These are phyloP conservation scores for Daldinia loculata DNA, from an alignment of 495 filamentous ascomycete genomes.

Conservation along the genomic window DNA sequence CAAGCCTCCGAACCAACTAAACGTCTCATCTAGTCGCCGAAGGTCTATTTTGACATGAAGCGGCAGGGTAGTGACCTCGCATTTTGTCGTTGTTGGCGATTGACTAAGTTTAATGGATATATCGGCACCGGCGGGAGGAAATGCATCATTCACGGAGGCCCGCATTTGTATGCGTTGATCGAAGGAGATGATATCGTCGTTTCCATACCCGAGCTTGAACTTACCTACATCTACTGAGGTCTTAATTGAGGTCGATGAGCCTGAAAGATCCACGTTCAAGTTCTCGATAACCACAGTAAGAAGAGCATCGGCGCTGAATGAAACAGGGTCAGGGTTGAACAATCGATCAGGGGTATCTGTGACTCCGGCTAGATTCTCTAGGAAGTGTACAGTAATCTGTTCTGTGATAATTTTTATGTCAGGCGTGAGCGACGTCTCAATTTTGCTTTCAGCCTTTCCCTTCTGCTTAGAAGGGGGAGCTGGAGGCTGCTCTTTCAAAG, in stretches of 20 bases:
- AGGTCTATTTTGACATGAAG: conserved; percentile 81
- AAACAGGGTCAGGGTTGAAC: conserved; percentile 43
- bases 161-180: conserved; percentile 70
- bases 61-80: conserved; percentile 84
- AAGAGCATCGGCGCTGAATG: conserved; percentile 57
- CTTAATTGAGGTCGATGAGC: conserved; percentile 45
- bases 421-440: conserved; percentile 40
- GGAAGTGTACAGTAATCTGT: conserved; percentile 67
- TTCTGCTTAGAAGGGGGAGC: conserved; percentile 34
- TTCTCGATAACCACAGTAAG: conserved; percentile 59
- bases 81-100: conserved; percentile 58
- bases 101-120: conserved; percentile 68
- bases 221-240: conserved; percentile 65
- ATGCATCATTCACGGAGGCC: conserved; percentile 71
- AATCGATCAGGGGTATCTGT: conserved; percentile 51
- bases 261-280: conserved; percentile 52
- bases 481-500: conserved; percentile 48
- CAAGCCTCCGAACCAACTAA: conserved; percentile 89
- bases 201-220: conserved; percentile 75
- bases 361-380: conserved; percentile 67
- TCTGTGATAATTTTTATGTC: conserved; percentile 62
- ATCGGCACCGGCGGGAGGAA: conserved; percentile 67
- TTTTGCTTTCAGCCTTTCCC: conserved; percentile 32
- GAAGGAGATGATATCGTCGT: conserved; percentile 81
- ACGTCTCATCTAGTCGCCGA: conserved; percentile 81